Evolutionary conservation across 2,329 filamentous ascomycete genomes (phyloP).

Genomic region (Ophiocordyceps camponoti-floridani): DNA sequence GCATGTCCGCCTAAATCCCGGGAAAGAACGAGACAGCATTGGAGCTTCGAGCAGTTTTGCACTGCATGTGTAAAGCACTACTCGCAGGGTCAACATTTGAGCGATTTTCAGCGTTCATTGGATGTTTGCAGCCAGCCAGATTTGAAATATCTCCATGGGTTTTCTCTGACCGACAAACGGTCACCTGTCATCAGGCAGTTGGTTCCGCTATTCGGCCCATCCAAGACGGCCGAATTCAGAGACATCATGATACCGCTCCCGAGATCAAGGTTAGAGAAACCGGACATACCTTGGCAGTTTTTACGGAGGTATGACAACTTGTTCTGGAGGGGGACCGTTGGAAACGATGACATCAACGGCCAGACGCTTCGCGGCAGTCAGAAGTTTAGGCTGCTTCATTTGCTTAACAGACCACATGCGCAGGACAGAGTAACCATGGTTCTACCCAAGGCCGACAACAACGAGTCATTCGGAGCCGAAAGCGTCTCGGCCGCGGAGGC

Average conservation of each 20-base stretch:
- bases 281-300: conserved; percentile 29
- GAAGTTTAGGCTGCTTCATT: conserved; percentile 52
- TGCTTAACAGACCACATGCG: conserved; percentile 39
- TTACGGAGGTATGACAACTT: conserved; percentile 43
- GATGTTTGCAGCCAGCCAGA: conserved; percentile 66
- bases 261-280: conserved; percentile 21
- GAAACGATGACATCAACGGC: conserved; percentile 30
- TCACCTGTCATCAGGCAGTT: conserved; percentile 45
- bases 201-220: conserved; percentile 58
- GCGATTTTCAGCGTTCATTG: conserved; percentile 45
- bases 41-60: conserved; percentile 49
- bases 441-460: conserved; percentile 23
- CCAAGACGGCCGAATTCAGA: conserved; percentile 52
- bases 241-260: conserved; percentile 59
- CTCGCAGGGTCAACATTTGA: conserved; percentile 47
- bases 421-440: conserved; percentile 34
- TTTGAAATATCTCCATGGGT: conserved; percentile 52
- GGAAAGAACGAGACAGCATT: conserved; percentile 38
- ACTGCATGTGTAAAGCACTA: conserved; percentile 43
- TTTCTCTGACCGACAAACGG: conserved; percentile 47
- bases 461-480: conserved; percentile 33
- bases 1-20: conserved; percentile 46
- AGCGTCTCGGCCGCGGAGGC: conserved; percentile 33
- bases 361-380: conserved; percentile 49
- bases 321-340: conserved; percentile 59